Percentiles rank a stretch among this genome's conserved stretches.
Evolutionary conservation across 345 rosid genomes (phyloP).

Genomic region (Capsella bursapastoris): DNA sequence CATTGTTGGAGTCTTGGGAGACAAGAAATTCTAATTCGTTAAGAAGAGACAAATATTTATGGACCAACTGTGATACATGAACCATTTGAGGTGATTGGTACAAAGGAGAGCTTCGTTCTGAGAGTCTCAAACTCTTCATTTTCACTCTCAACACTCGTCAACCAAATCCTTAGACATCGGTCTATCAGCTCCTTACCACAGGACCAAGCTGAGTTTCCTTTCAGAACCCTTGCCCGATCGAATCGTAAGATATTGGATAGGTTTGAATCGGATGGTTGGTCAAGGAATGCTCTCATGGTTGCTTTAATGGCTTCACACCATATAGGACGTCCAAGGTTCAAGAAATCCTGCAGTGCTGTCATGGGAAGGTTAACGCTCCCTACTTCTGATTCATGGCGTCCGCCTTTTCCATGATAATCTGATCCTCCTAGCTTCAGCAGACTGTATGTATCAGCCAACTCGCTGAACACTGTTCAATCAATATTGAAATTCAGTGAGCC

Average conservation of each 20-base stretch:
- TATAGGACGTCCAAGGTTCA: slow-evolving; percentile 74
- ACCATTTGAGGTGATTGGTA: slow-evolving; percentile 43
- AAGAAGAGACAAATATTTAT: slow-evolving; percentile 2
- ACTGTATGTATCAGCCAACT: slow-evolving; percentile 73
- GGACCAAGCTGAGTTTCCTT: slow-evolving; percentile 48
- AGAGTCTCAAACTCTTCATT: slow-evolving; percentile 68
- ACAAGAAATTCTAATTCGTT: too few species aligned
- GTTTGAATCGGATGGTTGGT: slow-evolving; percentile 72
- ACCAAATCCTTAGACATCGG: slow-evolving; percentile 64
- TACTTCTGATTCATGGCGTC: slow-evolving; percentile 74
- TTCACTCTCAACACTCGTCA: slow-evolving; percentile 67
- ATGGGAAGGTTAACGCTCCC: slow-evolving; percentile 89
- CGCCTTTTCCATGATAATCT: slow-evolving; percentile 89
- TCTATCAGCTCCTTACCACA: slow-evolving; percentile 68
- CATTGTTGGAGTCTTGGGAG: background rate
- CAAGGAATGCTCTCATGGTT: slow-evolving; percentile 53
- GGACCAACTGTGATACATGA: slow-evolving; percentile 42
- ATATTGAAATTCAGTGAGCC: slow-evolving; percentile 2
- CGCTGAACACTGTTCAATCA: slow-evolving; percentile 63
- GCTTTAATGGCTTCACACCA: slow-evolving; percentile 77
- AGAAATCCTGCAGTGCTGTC: slow-evolving; percentile 63
- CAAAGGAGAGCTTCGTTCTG: slow-evolving; percentile 52
- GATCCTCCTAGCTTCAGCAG: slow-evolving; percentile 96
- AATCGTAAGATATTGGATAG: slow-evolving; percentile 65
- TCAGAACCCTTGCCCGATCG: slow-evolving; percentile 50